Conservation (phyloP, 768 basidiomycete species). For the Phanerodontia chrysosporium region DNA sequence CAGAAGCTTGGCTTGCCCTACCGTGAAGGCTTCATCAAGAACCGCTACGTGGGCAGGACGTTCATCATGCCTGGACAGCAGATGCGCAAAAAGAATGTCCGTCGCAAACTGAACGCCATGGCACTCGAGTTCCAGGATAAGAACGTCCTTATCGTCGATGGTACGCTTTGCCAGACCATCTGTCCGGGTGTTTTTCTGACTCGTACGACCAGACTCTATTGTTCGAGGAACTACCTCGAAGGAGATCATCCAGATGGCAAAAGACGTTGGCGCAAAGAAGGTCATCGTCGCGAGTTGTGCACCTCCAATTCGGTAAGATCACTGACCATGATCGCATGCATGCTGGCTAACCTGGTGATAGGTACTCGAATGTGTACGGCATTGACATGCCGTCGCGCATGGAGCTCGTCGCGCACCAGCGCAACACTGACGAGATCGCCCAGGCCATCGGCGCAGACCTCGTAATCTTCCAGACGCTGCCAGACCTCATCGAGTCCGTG, state of each 20-base stretch:
- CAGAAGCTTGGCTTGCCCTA: constrained; percentile 89
- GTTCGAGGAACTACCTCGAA: constrained; percentile 98
- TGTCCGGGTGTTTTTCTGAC: not conserved
- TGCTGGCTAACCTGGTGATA: constrained; percentile 22
- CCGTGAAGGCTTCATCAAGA: constrained; percentile 98
- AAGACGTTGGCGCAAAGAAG: constrained; percentile 95
- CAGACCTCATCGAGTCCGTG: constrained; percentile 83
- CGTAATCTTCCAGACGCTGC: constrained; percentile 91
- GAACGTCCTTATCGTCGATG: constrained; percentile 93
- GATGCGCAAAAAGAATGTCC: constrained; percentile 91
- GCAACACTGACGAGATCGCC: constrained; percentile 70
- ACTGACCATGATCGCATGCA: constrained; percentile 6
- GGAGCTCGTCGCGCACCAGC: constrained; percentile 85
- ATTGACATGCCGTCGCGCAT: constrained; percentile 98
- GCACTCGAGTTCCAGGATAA: constrained; percentile 91
- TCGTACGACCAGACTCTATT: constrained; percentile 72
- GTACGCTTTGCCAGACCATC: constrained; percentile 36
- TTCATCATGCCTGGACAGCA: constrained; percentile 99
- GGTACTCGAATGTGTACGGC: constrained; percentile 93
- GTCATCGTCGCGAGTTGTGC: constrained; percentile 97
- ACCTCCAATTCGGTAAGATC: constrained; percentile 88
- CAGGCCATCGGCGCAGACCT: constrained; percentile 88
- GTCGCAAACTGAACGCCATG: constrained; percentile 97
- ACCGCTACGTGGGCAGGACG: constrained; percentile 95
- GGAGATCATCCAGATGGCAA: constrained; percentile 99